Percentiles rank a stretch among this genome's conserved stretches.
Evolutionary conservation across 2,329 filamentous ascomycete species (phyloP).

Genomic region (Emericellopsis cladophorae): DNA sequence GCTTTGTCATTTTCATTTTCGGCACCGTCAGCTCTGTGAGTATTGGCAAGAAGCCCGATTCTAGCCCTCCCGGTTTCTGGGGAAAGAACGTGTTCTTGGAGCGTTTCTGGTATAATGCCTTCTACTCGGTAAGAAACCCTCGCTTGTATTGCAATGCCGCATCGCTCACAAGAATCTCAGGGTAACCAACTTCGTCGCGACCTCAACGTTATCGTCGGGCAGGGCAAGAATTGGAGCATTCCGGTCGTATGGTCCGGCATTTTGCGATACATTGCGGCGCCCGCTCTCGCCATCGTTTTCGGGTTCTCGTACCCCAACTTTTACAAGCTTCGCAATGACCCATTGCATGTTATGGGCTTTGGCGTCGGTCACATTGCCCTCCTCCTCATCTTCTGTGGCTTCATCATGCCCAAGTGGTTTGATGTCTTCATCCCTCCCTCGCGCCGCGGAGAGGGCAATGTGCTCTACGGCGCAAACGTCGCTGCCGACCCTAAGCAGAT

Average conservation of each 20-base stretch:
- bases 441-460: conserved; percentile 30
- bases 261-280: conserved; percentile 34
- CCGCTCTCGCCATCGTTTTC: conserved; percentile 36
- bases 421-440: conserved; percentile 34
- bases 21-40: conserved; percentile 18
- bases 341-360: conserved; percentile 37
- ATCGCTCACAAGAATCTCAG: conserved; percentile 14
- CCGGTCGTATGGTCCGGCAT: conserved; percentile 36
- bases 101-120: conserved; percentile 34
- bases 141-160: fast-evolving
- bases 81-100: conserved; percentile 18
- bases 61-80: conserved; percentile 25
- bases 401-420: conserved; percentile 40
- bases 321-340: conserved; percentile 31
- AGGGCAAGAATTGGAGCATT: conserved; percentile 42
- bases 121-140: conserved; percentile 36
- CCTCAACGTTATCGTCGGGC: conserved; percentile 39
- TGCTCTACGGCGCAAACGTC: conserved; percentile 10
- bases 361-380: conserved; percentile 31
- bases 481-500: conserved; percentile 2
- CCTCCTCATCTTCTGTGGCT: conserved; percentile 30
- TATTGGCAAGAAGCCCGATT: conserved; percentile 21
- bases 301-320: conserved; percentile 39
- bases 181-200: conserved; percentile 43
- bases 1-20: conserved; percentile 30